Conservation (phyloP, 352 stramenopile species). For the Phytophthora rubi region DNA sequence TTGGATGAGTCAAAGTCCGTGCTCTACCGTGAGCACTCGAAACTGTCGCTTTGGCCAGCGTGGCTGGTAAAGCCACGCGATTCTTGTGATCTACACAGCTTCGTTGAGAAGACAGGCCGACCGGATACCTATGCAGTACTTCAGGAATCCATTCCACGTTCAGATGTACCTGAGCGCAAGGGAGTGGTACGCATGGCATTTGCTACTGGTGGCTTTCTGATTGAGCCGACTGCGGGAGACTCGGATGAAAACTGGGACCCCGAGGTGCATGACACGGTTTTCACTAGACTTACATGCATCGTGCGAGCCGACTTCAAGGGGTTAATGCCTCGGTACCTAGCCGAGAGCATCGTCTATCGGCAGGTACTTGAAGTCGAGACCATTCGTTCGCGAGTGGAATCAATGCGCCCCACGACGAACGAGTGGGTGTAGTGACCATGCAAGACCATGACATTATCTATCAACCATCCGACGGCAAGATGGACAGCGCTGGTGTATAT, state of each 20-base stretch:
- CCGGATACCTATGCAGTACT: constrained; percentile 70
- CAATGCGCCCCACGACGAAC: constrained; percentile 24
- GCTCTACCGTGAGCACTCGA: constrained; percentile 69
- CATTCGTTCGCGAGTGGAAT: constrained; percentile 60
- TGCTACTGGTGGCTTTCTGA: constrained; percentile 71
- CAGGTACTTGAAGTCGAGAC: constrained; percentile 71
- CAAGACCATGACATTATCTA: constrained; percentile 27
- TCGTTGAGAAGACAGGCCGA: constrained; percentile 72
- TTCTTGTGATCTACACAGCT: constrained; percentile 83
- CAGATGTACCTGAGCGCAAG: constrained; percentile 73
- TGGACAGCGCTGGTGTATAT: constrained; percentile 38
- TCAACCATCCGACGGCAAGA: constrained; percentile 38
- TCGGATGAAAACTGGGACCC: constrained; percentile 21
- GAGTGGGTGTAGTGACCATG: constrained; percentile 31
- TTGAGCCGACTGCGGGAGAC: constrained; percentile 52
- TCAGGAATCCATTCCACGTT: constrained; percentile 69
- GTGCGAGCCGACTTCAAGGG: constrained; percentile 70
- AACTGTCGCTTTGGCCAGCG: constrained; percentile 77
- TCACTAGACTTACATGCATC: constrained; percentile 57
- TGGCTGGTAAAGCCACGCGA: constrained; percentile 84
- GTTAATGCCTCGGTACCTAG: constrained; percentile 67
- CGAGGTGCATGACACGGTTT: constrained; percentile 12
- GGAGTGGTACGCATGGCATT: constrained; percentile 77
- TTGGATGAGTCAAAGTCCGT: constrained; percentile 70
- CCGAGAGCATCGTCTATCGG: constrained; percentile 78